Evolutionary conservation across 768 basidiomycete genomes (phyloP).

Genomic region (Amanita pallidorosea): DNA sequence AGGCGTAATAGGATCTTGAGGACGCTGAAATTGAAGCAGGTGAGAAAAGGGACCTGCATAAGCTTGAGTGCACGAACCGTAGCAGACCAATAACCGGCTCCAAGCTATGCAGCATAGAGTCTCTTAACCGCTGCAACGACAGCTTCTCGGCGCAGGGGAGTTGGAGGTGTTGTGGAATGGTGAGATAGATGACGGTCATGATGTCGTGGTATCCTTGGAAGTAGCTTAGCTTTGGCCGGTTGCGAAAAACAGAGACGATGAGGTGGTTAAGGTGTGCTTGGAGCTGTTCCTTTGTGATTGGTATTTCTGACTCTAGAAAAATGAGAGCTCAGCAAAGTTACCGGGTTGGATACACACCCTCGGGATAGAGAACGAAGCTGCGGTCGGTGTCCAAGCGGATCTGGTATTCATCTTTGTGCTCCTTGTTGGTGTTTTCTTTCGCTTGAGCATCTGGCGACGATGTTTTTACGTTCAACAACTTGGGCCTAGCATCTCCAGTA

Average conservation of each 20-base stretch:
- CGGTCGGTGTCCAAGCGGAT: slow-evolving; percentile 85
- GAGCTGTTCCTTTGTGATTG: slow-evolving; percentile 36
- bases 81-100: slow-evolving; percentile 80
- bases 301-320: slow-evolving; percentile 10
- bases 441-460: neutral
- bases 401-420: slow-evolving; percentile 76
- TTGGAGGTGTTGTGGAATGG: slow-evolving; percentile 51
- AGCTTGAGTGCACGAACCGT: slow-evolving; percentile 29
- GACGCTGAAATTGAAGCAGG: slow-evolving; percentile 40
- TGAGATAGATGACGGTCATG: slow-evolving; percentile 71
- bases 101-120: slow-evolving; percentile 80
- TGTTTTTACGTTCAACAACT: slow-evolving; percentile 15
- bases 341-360: slow-evolving; percentile 40
- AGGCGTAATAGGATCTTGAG: slow-evolving; percentile 63
- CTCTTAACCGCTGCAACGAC: slow-evolving; percentile 69
- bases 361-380: slow-evolving; percentile 89
- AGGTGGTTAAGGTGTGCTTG: slow-evolving; percentile 61
- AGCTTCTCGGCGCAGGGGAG: slow-evolving; percentile 56
- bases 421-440: slow-evolving; percentile 2
- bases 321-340: neutral
- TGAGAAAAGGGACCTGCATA: neutral
- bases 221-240: slow-evolving; percentile 64
- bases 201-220: slow-evolving; percentile 96
- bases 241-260: slow-evolving; percentile 66
- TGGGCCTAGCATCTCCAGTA: slow-evolving; percentile 12